A percentile compares a stretch with the other conserved stretches of the same genome.
phyloP scores from a whole-genome alignment of 2,329 filamentous ascomycete species.

The Cladosporium austrohemisphaericum region DNA sequence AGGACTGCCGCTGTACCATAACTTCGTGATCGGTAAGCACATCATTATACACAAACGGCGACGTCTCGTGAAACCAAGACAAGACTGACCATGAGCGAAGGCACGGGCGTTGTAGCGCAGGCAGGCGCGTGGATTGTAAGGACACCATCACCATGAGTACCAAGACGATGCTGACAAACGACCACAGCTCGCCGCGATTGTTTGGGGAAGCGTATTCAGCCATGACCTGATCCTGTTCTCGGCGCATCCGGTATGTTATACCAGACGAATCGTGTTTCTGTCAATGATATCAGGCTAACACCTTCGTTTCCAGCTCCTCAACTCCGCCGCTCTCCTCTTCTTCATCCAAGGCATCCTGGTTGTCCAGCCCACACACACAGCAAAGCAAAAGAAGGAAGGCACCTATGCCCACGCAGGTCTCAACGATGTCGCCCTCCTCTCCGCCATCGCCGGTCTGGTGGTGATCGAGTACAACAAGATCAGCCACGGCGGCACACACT shows the following conservation, averaged over 20 bases:
- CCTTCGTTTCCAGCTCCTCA: conserved; percentile 30
- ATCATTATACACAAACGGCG: background rate
- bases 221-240: conserved; percentile 73
- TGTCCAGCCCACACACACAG: conserved; percentile 80
- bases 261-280: no score
- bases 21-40: conserved; percentile 69
- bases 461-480: conserved; percentile 85
- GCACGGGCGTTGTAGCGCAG: conserved; percentile 78
- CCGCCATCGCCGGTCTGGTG: conserved; percentile 61
- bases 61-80: background rate
- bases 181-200: conserved; percentile 61
- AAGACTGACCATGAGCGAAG: conserved; percentile 44
- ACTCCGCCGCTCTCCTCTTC: conserved; percentile 63
- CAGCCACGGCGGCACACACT: conserved; percentile 62
- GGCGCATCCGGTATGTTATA: conserved; percentile 75
- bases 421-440: conserved; percentile 61
- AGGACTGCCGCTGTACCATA: conserved; percentile 61
- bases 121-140: conserved; percentile 67
- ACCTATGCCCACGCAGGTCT: conserved; percentile 65
- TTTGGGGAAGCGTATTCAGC: conserved; percentile 75
- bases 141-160: conserved; percentile 7
- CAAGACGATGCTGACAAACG: conserved; percentile 16
- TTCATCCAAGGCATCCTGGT: conserved; percentile 76
- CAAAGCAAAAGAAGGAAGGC: conserved; percentile 65
- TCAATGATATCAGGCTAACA: no score